Evolutionary conservation across 352 stramenopile genomes (phyloP), one percentile per base, ranked within the genome.

Genomic region (Phytophthora sp.): DNA sequence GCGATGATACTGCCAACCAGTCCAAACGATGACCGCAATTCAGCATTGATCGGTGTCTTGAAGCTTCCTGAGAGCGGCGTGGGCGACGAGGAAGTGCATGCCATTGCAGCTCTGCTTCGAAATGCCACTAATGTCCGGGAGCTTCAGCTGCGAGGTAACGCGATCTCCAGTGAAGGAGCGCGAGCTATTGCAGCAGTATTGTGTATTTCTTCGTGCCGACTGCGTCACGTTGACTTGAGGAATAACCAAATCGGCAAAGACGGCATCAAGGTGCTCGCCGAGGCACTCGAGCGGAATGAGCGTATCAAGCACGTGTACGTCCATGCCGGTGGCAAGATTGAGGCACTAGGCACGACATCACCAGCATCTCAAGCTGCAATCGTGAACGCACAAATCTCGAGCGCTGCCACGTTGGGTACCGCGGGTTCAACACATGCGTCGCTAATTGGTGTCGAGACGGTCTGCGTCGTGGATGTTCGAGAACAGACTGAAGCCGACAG

Each of bases 291-390:
- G 61, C 80, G 95, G 24, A 96, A 93, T 54, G 88, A 95, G 56
- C 84, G 91, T 39, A 90, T 98, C 27, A 91, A 96, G 41, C 96
- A 99, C 73, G 95, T 99, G 41, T 98, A 99, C 70, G 95, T 99
- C 6, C 96, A 99, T 57, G 92, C 93, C 2, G 94, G 91, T 16
- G 94, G 93, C 12, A 98, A 98, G 77, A 98, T 99, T 39, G 96
- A 99, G 74, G 94, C 94, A 2, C 74, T 98, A 2, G 94, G 94
- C 2, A 93, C 90, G 8, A 90, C 79, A 11, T 75, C 63, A 18
- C 38, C 60, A 33, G 44, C 81, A 35, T 31, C 66, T 11, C 63
- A 72, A n/a, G 33, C 68, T n/a, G 71, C 73, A 3, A 73, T 74
- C 30, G 42, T 68, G 13, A 89, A 86, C 47, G 77, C 76, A 7